A percentile compares a stretch with the other conserved stretches of the same genome.
phyloP scores from a whole-genome alignment of 2,329 filamentous ascomycete species.

The Xylariaceae sp. region DNA sequence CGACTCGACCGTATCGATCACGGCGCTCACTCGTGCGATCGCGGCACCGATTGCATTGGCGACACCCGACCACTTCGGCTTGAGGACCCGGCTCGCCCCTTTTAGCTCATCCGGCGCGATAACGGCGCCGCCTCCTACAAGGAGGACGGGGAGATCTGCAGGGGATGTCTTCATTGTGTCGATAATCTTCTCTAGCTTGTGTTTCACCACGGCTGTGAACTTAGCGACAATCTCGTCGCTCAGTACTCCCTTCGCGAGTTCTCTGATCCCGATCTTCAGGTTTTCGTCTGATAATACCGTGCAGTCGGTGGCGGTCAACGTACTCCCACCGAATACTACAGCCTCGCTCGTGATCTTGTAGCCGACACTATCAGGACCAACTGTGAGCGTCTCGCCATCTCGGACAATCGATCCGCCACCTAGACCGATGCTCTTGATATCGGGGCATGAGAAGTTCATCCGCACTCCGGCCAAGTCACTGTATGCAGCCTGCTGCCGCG shows the following conservation, averaged over 20 bases:
- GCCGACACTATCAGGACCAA: constrained; percentile 69
- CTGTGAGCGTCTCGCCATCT: constrained; percentile 48
- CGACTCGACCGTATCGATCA: constrained; percentile 58
- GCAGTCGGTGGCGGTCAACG: constrained; percentile 66
- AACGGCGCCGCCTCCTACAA: constrained; percentile 69
- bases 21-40: constrained; percentile 64
- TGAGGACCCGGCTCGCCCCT: constrained; percentile 63
- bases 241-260: constrained; percentile 28
- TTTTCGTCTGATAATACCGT: constrained; percentile 46
- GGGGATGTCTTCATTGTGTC: constrained; percentile 70
- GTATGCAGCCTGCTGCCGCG: constrained; percentile 67
- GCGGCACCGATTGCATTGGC: constrained; percentile 72
- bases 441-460: constrained; percentile 65
- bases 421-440: constrained; percentile 65
- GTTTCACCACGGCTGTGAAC: constrained; percentile 35
- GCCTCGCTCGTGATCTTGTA: constrained; percentile 62
- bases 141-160: constrained; percentile 63
- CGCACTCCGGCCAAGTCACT: constrained; percentile 68
- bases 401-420: constrained; percentile 65
- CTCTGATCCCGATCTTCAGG: constrained; percentile 51
- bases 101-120: constrained; percentile 61
- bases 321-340: constrained; percentile 61
- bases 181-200: constrained; percentile 48
- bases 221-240: constrained; percentile 38
- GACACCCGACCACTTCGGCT: constrained; percentile 63